Conservation (phyloP, 179 eudicot genomes). For the Beta corolliflora region DNA sequence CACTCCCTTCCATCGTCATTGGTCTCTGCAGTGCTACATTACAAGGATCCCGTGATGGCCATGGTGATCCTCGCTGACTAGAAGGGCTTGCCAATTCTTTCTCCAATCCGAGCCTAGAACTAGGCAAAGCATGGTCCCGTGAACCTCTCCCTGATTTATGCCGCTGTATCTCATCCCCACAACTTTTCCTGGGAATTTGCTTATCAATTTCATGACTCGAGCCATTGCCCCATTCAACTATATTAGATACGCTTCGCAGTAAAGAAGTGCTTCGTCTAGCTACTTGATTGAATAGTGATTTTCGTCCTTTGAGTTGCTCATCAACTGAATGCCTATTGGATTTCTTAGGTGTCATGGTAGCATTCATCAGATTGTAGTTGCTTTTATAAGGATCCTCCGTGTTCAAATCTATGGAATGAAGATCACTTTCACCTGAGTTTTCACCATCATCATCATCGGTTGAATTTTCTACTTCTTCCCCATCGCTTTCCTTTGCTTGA, state of each 20-base stretch:
- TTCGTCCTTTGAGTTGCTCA: constrained; percentile 48
- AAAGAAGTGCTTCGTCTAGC: constrained; percentile 60
- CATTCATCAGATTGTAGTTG: constrained; percentile 31
- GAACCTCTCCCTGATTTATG: constrained; percentile 44
- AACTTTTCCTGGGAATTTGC: constrained; percentile 53
- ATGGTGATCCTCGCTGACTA: constrained; percentile 41
- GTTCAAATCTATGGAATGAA: constrained; percentile 68
- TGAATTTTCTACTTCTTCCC: constrained; percentile 49
- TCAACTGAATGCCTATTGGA: constrained; percentile 35
- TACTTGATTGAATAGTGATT: constrained; percentile 43
- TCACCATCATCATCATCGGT: constrained; percentile 48
- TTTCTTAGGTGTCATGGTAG: constrained; percentile 26
- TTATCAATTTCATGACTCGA: constrained; percentile 41
- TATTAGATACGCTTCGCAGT: constrained; percentile 60
- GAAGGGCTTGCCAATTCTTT: constrained; percentile 45
- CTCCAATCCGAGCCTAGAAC: constrained; percentile 43
- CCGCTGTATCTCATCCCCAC: constrained; percentile 48
- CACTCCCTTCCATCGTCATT: constrained; percentile 35
- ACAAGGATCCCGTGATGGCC: constrained; percentile 42
- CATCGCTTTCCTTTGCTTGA: constrained; percentile 43
- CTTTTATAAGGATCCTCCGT: constrained; percentile 37
- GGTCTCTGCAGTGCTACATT: constrained; percentile 41
- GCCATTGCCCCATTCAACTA: constrained; percentile 53
- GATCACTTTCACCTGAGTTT: constrained; percentile 65
- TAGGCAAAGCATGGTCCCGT: constrained; percentile 55